Percentiles rank a stretch among this genome's conserved stretches.
Evolutionary conservation across 164 flowering plant species (phyloP).

Genomic region (Cinnamomum chago): DNA sequence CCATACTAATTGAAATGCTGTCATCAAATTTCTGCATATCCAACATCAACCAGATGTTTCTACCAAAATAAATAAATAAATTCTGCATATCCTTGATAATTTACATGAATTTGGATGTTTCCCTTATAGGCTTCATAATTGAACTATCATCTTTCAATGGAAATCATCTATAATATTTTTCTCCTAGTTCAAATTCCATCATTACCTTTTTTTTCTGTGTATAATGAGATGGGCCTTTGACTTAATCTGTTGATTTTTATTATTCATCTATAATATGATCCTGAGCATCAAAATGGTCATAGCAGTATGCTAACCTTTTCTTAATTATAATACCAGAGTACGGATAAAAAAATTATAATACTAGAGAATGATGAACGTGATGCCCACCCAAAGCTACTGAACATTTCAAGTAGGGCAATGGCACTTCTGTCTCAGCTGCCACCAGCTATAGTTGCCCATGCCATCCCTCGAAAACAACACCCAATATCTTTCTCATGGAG

Average conservation of each 20-base stretch:
- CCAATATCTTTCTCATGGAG: constrained; percentile 17
- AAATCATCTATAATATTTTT: too few relatives aligned
- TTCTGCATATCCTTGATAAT: too few relatives aligned
- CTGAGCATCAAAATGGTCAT: not conserved
- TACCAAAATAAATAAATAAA: too few relatives aligned
- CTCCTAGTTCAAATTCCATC: too few relatives aligned
- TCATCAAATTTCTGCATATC: too few relatives aligned
- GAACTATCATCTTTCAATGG: too few relatives aligned
- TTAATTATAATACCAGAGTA: not conserved
- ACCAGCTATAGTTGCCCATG: constrained; percentile 10
- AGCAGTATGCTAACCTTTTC: not conserved
- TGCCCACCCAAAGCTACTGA: constrained; percentile 5
- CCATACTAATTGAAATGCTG: too few relatives aligned
- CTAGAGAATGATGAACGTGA: not conserved
- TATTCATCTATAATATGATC: not conserved
- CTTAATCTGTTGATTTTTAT: not conserved
- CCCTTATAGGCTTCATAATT: too few relatives aligned
- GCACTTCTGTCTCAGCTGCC: constrained; percentile 21
- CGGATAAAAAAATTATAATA: too few relatives aligned
- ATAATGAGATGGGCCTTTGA: not conserved
- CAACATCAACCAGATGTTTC: too few relatives aligned
- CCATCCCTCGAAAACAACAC: constrained; percentile 4
- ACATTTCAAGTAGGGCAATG: constrained; percentile 23
- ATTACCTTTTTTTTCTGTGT: too few relatives aligned
- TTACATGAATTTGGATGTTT: too few relatives aligned